Conservation (phyloP, 176 grass and related monocot species). For the Hsuehochloa calcarea region DNA sequence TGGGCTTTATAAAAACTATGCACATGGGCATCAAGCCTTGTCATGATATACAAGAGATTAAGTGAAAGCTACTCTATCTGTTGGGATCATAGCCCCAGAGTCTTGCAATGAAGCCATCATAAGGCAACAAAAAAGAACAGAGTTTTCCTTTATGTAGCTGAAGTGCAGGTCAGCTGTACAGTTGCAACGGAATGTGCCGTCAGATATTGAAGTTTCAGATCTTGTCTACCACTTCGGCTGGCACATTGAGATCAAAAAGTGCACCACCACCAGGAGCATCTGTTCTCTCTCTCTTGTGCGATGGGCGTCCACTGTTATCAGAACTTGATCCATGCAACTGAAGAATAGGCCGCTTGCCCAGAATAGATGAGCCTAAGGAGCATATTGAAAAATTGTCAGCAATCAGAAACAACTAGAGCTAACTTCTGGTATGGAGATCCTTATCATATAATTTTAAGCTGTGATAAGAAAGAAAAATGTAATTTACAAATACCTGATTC, state of each 20-base stretch:
- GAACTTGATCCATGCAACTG: conserved; percentile 71
- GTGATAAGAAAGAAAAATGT: not conserved
- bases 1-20: conserved; percentile 45
- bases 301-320: conserved; percentile 49
- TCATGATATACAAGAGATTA: conserved; percentile 39
- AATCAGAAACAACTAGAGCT: conserved; percentile 9
- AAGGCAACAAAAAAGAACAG: conserved; percentile 45
- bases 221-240: conserved; percentile 61
- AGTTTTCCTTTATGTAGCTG: conserved; percentile 50
- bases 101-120: conserved; percentile 9
- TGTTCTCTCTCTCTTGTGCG: conserved; percentile 64
- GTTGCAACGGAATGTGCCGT: conserved; percentile 32
- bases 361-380: conserved; percentile 39
- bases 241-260: conserved; percentile 91
- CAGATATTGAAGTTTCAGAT: conserved; percentile 40
- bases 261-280: conserved; percentile 36
- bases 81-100: conserved; percentile 33
- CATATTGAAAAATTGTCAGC: conserved; percentile 27
- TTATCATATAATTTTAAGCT: not conserved
- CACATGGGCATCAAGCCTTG: conserved; percentile 29
- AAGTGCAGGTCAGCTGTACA: conserved; percentile 64
- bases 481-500: conserved; percentile 39
- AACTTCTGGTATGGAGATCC: not conserved
- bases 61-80: conserved; percentile 45
- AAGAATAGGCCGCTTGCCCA: conserved; percentile 49